Evolutionary conservation across 371 early-diverging fungal species (phyloP), one percentile per base, ranked within the genome.

Genomic region (Thermomucor indicae-seudaticae): DNA sequence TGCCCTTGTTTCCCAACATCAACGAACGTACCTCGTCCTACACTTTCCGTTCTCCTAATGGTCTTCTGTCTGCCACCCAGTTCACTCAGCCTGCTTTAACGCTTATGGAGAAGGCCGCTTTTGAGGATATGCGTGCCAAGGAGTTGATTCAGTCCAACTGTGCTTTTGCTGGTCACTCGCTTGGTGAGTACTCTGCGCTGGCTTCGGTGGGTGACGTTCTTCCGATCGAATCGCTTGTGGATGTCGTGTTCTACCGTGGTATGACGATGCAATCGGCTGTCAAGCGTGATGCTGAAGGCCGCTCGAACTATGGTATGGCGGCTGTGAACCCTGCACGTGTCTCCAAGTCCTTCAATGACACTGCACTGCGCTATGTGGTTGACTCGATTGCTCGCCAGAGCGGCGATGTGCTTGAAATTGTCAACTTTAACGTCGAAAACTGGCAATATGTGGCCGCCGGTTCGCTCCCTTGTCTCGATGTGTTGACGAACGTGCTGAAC

Each of bases 211-310:
- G 93, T 61, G 85, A 89, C 58, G 92, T 95, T 1, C 69, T 96
- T 47, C 84, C 91, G 19, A 81, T 95, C 54, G 90, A 92, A 62
- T 75, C 87, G 22, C 72, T 94, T 19, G 92, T 93, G 47, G 96
- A 96, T 59, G 89, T 96, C 42, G 91, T 91, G 34, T 96, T 97
- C 71, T 95, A 93, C 70, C 92, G 97, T 67, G 97, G 97, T 58
- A 87, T 96, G 89, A 93, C 92, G 17, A 96, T 97, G 96, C 96
- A 96, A 67, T 85, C 85, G 32, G 92, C 95, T 41, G 96, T 96
- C 29, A 79, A 84, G 46, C 90, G 96, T 51, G 93, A 94, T 58
- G 58, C 74, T 6, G 62, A 67, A 23, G 92, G 93, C 35, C 83
- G 88, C 32, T 95, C 95, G 49, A 81, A 90, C 71, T 97, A 94